phyloP scores from a whole-genome alignment of 2,329 filamentous ascomycete species.

The Colletotrichum orchidophilum region DNA sequence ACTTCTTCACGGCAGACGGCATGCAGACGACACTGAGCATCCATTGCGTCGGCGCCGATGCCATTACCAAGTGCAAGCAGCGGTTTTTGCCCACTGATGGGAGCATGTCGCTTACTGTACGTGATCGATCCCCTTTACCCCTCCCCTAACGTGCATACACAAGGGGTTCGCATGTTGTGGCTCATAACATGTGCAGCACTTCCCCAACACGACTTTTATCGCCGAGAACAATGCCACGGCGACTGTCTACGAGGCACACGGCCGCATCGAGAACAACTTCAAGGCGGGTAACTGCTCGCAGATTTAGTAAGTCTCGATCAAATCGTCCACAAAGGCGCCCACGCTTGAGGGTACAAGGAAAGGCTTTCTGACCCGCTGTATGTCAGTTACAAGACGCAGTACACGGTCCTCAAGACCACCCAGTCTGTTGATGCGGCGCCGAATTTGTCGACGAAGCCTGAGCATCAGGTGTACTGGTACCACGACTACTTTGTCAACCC shows the following conservation, averaged over 20 bases:
- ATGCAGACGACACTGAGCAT: conserved; percentile 30
- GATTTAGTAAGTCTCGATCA: conserved; percentile 12
- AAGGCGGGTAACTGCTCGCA: conserved; percentile 28
- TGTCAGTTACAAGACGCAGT: conserved; percentile 28
- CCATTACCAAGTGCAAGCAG: conserved; percentile 27
- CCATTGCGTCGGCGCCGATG: conserved; percentile 23
- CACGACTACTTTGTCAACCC: conserved; percentile 29
- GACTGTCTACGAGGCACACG: conserved; percentile 23
- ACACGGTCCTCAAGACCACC: conserved; percentile 18
- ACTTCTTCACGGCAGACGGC: conserved; percentile 26
- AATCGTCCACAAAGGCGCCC: too few relatives aligned
- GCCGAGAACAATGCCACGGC: conserved; percentile 18
- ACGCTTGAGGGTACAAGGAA: fast-evolving
- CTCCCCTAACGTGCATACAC: too few relatives aligned
- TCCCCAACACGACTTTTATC: conserved; percentile 23
- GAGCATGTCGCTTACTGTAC: conserved; percentile 23
- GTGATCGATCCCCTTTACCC: neutral
- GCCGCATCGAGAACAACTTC: conserved; percentile 23
- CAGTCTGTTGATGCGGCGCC: conserved; percentile 15
- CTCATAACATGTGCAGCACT: conserved; percentile 1
- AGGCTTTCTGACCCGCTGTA: neutral
- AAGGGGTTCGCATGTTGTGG: neutral
- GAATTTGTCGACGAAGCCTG: conserved; percentile 12
- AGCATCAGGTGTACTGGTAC: conserved; percentile 29
- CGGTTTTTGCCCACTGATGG: conserved; percentile 20